Evolutionary conservation across 371 early-diverging fungal genomes (phyloP).

Genomic region (Dinochytrium kinnereticum): DNA sequence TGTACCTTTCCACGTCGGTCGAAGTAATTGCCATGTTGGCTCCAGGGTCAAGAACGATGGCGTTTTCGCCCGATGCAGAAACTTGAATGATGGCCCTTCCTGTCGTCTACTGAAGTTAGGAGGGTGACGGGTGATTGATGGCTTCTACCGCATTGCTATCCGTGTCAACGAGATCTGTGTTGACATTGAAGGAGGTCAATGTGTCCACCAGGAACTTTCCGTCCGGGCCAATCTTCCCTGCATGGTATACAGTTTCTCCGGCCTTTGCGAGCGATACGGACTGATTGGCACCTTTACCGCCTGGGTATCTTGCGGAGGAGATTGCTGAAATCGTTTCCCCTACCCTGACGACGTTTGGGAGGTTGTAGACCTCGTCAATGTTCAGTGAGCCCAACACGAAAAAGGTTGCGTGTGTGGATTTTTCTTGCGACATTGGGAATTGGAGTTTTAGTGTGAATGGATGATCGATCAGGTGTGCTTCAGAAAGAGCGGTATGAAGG

Average conservation of each 20-base stretch:
- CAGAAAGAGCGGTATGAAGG: too few species aligned
- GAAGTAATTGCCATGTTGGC: conserved; percentile 70
- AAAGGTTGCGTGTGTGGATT: too few species aligned
- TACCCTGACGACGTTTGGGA: conserved; percentile 74
- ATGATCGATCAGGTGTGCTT: too few species aligned
- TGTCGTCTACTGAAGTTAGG: conserved; percentile 58
- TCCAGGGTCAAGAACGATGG: conserved; percentile 84
- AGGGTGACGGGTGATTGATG: not conserved
- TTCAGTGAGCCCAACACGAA: conserved; percentile 80
- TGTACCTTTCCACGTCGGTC: conserved; percentile 39
- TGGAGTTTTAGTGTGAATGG: too few species aligned
- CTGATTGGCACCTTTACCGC: conserved; percentile 92
- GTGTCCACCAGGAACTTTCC: conserved; percentile 76
- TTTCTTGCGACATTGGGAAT: too few species aligned
- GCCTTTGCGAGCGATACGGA: conserved; percentile 71
- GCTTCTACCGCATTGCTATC: conserved; percentile 16
- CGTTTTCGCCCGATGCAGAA: conserved; percentile 72
- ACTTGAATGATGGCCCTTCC: conserved; percentile 92
- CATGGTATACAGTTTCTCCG: conserved; percentile 49
- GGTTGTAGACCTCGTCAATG: conserved; percentile 85
- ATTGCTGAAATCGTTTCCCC: conserved; percentile 79
- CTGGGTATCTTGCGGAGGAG: conserved; percentile 69
- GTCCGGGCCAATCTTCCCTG: conserved; percentile 86
- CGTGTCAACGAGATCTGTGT: conserved; percentile 54
- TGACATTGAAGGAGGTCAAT: conserved; percentile 59